phyloP scores from a whole-genome alignment of 495 filamentous ascomycete species.

The Pyrenopolyporus hunteri region DNA sequence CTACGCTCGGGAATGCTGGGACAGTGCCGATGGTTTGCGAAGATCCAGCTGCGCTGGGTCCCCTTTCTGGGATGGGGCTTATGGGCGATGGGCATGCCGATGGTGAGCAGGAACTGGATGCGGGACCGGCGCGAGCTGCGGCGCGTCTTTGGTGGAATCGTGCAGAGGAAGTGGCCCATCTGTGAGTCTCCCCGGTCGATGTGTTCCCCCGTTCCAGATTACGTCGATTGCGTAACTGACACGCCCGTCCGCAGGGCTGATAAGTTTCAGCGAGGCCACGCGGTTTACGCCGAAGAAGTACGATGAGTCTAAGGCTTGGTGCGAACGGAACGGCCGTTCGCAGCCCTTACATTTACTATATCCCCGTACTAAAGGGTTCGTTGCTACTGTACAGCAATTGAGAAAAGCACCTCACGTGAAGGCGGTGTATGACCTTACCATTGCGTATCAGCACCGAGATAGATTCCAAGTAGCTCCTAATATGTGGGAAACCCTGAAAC shows the following conservation, averaged over 20 bases:
- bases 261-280: slow-evolving; percentile 65
- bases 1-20: slow-evolving; percentile 60
- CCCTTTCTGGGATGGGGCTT: slow-evolving; percentile 66
- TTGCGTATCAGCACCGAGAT: slow-evolving; percentile 57
- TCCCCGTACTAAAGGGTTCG: slow-evolving; percentile 62
- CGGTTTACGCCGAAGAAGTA: slow-evolving; percentile 60
- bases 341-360: slow-evolving; percentile 61
- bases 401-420: slow-evolving; percentile 58
- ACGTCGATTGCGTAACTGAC: slow-evolving; percentile 10
- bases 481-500: slow-evolving; percentile 58
- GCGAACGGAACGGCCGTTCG: slow-evolving; percentile 50
- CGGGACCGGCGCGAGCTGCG: slow-evolving; percentile 60
- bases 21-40: slow-evolving; percentile 63
- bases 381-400: slow-evolving; percentile 60
- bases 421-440: slow-evolving; percentile 63
- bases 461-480: slow-evolving; percentile 55
- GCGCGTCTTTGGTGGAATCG: slow-evolving; percentile 57
- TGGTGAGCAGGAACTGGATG: slow-evolving; percentile 62
- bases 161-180: slow-evolving; percentile 56
- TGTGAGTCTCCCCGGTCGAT: slow-evolving; percentile 47
- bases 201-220: slow-evolving; percentile 1
- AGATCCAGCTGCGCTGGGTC: slow-evolving; percentile 59
- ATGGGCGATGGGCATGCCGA: slow-evolving; percentile 66
- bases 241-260: slow-evolving; percentile 52
- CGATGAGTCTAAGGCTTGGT: slow-evolving; percentile 55